Evolutionary conservation across 148 eudicot genomes (phyloP), one percentile per base, ranked within the genome.

Genomic region (Linanthus parryae): DNA sequence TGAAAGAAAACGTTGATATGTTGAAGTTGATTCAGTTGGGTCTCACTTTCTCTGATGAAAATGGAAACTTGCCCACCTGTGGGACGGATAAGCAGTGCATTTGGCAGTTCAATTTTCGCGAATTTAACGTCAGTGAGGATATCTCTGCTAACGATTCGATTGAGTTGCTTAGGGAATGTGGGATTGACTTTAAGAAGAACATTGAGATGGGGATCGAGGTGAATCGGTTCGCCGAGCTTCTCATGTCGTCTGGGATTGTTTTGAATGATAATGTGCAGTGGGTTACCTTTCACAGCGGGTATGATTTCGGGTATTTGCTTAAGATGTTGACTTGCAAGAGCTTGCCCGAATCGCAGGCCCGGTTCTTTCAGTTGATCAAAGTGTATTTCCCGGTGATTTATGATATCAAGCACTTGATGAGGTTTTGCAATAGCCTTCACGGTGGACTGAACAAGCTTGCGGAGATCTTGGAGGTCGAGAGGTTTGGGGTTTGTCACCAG

Each of bases 261-360:
- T 11, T 31, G 11, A 31, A 31, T 11, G 35, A 31, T 31, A 31
- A 31, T 31, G 35, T 31, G 7, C 35, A 31, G 6, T 39, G 43
- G 43, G 43, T 39, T 11, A 39, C 43, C 5, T 39, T 39, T 18
- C 43, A 39, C 16, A 39, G 43, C 16, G 43, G 43, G 43, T 39
- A 39, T 39, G 43, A 39, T 39, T 39, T 39, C 16, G 43, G 43
- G 43, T 33, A n/a, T n/a, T n/a, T n/a, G n/a, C n/a, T n/a, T n/a
- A n/a, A n/a, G n/a, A n/a, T n/a, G n/a, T n/a, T n/a, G n/a, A n/a
- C n/a, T n/a, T n/a, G n/a, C n/a, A n/a, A n/a, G n/a, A n/a, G n/a
- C n/a, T n/a, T n/a, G n/a, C n/a, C n/a, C n/a, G n/a, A n/a, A n/a
- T n/a, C n/a, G n/a, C n/a, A n/a, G n/a, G n/a, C n/a, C n/a, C n/a